These are phyloP conservation scores for Sphagnum tenellum DNA, from an alignment of 225 moss, liverwort and hornwort genomes.

Conservation along the genomic window DNA sequence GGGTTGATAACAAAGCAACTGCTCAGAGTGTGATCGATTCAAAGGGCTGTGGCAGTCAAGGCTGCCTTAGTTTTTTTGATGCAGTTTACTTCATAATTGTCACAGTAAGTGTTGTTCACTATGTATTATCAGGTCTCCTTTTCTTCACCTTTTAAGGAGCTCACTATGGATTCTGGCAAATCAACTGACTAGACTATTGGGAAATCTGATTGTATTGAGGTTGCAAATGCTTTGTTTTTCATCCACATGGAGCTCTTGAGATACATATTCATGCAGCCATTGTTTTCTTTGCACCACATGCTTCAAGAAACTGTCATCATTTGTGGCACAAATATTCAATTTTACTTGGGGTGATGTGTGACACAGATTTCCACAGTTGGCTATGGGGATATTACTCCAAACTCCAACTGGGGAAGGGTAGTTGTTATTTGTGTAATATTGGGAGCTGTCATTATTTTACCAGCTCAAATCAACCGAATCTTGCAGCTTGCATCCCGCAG, in stretches of 20 bases:
- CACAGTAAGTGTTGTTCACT: conserved; percentile 36
- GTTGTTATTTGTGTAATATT: conserved; percentile 57
- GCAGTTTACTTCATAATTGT: conserved; percentile 83
- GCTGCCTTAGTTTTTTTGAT: conserved; percentile 76
- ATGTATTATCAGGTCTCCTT: no score
- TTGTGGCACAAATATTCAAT: no score
- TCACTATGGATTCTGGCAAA: no score
- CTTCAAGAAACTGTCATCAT: no score
- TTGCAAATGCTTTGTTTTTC: no score
- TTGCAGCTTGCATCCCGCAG: conserved; percentile 71
- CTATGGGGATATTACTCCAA: conserved; percentile 77
- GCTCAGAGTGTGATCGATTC: conserved; percentile 21
- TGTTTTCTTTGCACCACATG: no score
- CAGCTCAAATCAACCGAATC: conserved; percentile 70
- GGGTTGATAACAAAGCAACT: conserved; percentile 74
- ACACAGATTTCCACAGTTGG: conserved; percentile 91
- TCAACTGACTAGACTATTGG: no score
- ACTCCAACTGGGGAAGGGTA: conserved; percentile 56
- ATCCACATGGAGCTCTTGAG: no score
- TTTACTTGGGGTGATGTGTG: not conserved
- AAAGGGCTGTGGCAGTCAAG: conserved; percentile 30
- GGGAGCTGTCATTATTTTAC: conserved; percentile 56
- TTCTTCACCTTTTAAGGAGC: no score
- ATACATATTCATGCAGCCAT: no score
- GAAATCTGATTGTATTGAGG: no score